Base-by-base conservation (phyloP, 805 yeast species). In the Priceomyces melissophilus region DNA sequence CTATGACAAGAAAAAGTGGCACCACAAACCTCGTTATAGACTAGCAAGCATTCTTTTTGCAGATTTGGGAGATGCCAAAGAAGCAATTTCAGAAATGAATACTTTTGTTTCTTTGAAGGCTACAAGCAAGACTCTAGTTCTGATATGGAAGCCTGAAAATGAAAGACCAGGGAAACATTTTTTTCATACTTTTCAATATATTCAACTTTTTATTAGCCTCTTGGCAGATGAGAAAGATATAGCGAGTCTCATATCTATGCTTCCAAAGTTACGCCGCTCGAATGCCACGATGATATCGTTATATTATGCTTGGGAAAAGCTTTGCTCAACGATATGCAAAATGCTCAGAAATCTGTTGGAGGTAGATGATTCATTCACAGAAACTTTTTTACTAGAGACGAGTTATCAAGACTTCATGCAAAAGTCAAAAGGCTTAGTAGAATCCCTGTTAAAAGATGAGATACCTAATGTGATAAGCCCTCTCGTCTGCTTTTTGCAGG, bases 141-240 rank as follows among this genome's bases (percentile, higher is more conserved):
- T 79, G 48, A 86, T 93, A 42, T 93, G 99, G 98, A 88, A 88
- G 51, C 95, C 97, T 0, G 96, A 89, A 36, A 60, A 72, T 51
- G 99, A 95, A 58, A 65, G 95, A 14, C 93, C 97, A 0, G 99
- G 99, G 0, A 87, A 86, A 50, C 96, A 91, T 61, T 91, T 89
- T 57, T 79, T 79, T 9, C 88, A 84, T 61, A 82, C 84, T 26
- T 75, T 71, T 47, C 78, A 81, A 40, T 91, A 93, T 55, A 76
- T 87, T 15, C 58, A 66, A 35, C 84, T 82, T 54, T 82, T 73
- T 50, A 73, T 84, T 35, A 75, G 75, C 15, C 53, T 90, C 16
- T 59, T 87, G 16, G 64, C 71, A 27, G 60, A 67, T 17, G 67
- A 75, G 7, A 62, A 70, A 8, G 91, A 88, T 50, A 67, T 84